Evolutionary conservation across 2,329 filamentous ascomycete genomes (phyloP).

Genomic region (Fusarium ambrosium): DNA sequence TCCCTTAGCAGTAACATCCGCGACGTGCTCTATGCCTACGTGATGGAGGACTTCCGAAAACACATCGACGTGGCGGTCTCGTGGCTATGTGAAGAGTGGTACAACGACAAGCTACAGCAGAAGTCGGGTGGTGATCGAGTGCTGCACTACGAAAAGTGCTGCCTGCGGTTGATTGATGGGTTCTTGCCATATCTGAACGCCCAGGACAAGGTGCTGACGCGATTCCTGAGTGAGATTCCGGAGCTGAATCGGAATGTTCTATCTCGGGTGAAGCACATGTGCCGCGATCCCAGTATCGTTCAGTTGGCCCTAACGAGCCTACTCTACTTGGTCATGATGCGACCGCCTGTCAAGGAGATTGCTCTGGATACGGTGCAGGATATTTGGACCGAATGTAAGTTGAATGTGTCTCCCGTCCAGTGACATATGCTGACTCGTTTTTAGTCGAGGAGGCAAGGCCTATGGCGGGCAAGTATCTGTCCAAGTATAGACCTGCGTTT

Average conservation of each 20-base stretch:
- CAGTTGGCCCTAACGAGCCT: slow-evolving; percentile 74
- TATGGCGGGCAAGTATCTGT: slow-evolving; percentile 72
- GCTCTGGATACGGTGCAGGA: slow-evolving; percentile 76
- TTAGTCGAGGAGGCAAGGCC: slow-evolving; percentile 73
- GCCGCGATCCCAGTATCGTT: slow-evolving; percentile 75
- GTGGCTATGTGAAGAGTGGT: slow-evolving; percentile 99
- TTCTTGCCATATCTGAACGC: slow-evolving; percentile 92
- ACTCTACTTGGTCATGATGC: slow-evolving; percentile 76
- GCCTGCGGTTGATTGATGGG: slow-evolving; percentile 85
- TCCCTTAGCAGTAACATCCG: slow-evolving; percentile 79
- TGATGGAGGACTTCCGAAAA: slow-evolving; percentile 91
- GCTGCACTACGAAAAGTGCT: slow-evolving; percentile 83
- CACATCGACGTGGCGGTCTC: slow-evolving; percentile 91
- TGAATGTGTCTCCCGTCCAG: neutral
- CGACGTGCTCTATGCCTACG: slow-evolving; percentile 84
- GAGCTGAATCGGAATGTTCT: slow-evolving; percentile 80
- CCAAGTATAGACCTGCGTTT: slow-evolving; percentile 71
- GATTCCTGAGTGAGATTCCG: slow-evolving; percentile 93
- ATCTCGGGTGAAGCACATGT: slow-evolving; percentile 76
- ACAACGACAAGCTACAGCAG: slow-evolving; percentile 77
- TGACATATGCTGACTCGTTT: slow-evolving; percentile 31
- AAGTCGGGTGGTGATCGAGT: slow-evolving; percentile 62
- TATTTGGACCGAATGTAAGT: slow-evolving; percentile 76
- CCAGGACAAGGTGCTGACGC: slow-evolving; percentile 89
- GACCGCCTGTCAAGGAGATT: slow-evolving; percentile 73